Conservation (phyloP, 257 asterid genomes). For the Solanum clarkiae region DNA sequence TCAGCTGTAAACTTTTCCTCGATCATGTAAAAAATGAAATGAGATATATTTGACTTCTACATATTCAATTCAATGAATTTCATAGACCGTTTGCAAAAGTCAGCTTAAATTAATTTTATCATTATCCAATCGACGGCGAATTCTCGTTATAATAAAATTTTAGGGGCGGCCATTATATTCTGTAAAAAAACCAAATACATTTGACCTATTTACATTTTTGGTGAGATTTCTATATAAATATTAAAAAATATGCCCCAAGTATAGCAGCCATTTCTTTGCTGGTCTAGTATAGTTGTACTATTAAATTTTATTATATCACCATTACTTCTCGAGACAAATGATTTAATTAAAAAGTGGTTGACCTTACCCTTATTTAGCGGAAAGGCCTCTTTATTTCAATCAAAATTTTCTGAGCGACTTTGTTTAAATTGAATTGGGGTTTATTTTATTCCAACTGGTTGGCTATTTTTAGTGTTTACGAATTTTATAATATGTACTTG, state of each 20-base stretch:
- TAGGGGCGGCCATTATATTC: background rate
- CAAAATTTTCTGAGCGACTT: background rate
- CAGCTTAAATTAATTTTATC: background rate
- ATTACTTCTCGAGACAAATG: background rate
- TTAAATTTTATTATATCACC: background rate
- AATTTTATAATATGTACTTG: too few species aligned
- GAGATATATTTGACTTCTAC: slow-evolving; percentile 18
- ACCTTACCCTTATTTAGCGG: background rate
- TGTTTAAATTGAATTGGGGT: background rate
- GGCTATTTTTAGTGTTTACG: too few species aligned
- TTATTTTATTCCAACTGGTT: background rate
- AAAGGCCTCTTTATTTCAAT: background rate
- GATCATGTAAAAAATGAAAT: slow-evolving; percentile 6
- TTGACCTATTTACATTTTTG: background rate
- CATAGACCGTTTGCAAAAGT: background rate
- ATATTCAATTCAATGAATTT: background rate
- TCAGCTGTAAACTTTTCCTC: slow-evolving; percentile 7
- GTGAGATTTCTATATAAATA: background rate
- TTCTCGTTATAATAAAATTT: background rate
- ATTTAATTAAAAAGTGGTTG: background rate
- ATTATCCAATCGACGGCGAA: background rate
- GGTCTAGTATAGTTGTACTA: too few species aligned
- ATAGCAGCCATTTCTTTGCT: background rate
- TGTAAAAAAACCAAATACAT: background rate
- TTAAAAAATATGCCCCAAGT: background rate